A percentile compares a stretch with the other conserved stretches of the same genome.
Evolutionary conservation across 2,329 filamentous ascomycete species (phyloP).

Genomic region (Xylariaceae sp.): DNA sequence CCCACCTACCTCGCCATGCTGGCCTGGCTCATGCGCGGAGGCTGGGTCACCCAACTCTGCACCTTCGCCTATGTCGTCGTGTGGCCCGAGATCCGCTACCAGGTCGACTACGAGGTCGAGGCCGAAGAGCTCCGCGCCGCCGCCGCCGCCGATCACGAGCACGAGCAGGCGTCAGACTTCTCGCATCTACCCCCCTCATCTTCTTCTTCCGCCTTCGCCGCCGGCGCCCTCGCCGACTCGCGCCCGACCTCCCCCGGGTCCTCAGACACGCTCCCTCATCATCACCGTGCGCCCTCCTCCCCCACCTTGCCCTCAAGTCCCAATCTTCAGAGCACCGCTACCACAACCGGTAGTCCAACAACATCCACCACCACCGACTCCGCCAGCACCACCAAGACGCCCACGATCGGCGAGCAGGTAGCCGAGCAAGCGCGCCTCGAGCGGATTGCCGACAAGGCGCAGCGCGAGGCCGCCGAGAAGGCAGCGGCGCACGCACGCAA

Average conservation of each 20-base stretch:
- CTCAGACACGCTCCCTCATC: neutral
- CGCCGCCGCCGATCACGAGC: constrained; percentile 28
- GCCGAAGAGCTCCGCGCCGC: constrained; percentile 59
- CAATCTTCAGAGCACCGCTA: constrained; percentile 16
- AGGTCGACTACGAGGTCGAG: constrained; percentile 73
- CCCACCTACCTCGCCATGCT: constrained; percentile 87
- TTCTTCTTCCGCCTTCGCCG: constrained; percentile 24
- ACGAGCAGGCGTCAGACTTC: too few species aligned
- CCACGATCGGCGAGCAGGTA: constrained; percentile 55
- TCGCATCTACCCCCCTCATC: constrained; percentile 22
- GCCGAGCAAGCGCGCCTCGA: constrained; percentile 65
- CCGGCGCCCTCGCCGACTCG: constrained; percentile 22
- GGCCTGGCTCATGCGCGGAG: constrained; percentile 88
- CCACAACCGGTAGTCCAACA: constrained; percentile 27
- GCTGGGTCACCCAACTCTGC: constrained; percentile 91
- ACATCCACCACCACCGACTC: constrained; percentile 3
- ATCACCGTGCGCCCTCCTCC: neutral
- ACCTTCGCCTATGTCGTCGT: constrained; percentile 90
- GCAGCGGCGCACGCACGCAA: constrained; percentile 59
- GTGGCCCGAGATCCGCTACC: constrained; percentile 78
- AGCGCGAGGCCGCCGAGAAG: constrained; percentile 58
- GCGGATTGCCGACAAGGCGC: constrained; percentile 58
- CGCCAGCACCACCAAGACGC: constrained; percentile 12
- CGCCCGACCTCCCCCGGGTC: constrained; percentile 6
- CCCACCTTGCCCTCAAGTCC: neutral